phyloP scores from a whole-genome alignment of 1,284 basidiomycete genomes.

The Microbotryum scabiosae region DNA sequence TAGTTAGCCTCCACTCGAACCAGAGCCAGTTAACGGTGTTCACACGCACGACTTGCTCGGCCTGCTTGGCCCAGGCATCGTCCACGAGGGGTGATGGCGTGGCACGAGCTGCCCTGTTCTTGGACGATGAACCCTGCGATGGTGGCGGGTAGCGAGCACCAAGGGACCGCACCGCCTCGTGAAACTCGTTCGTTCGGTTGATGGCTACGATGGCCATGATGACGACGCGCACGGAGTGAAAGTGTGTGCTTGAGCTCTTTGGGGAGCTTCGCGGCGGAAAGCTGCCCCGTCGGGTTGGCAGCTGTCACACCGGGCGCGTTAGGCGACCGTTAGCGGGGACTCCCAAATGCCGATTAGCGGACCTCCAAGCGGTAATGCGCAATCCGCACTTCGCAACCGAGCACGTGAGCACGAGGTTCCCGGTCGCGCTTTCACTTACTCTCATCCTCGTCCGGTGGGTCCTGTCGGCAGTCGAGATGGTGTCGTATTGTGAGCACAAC shows the following conservation, averaged over 20 bases:
- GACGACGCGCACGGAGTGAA: not conserved
- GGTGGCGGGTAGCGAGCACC: slow-evolving; percentile 8
- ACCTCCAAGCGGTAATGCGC: slow-evolving; percentile 63
- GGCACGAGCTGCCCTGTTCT: not conserved
- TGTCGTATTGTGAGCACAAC: slow-evolving; percentile 22
- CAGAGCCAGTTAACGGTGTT: not conserved
- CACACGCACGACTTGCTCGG: slow-evolving; percentile 24
- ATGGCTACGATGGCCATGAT: not conserved
- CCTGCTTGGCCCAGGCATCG: slow-evolving; percentile 27
- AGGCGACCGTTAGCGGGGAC: too few relatives aligned
- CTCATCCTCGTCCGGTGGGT: too few relatives aligned
- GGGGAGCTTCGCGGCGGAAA: too few relatives aligned
- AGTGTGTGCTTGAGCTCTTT: not conserved
- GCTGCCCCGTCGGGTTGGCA: too few relatives aligned
- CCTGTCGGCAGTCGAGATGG: slow-evolving; percentile 11
- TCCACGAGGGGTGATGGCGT: not conserved
- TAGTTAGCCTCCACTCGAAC: not conserved
- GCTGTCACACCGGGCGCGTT: too few relatives aligned
- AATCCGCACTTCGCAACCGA: too few relatives aligned
- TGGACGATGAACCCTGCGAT: slow-evolving; percentile 11
- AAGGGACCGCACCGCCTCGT: slow-evolving; percentile 10
- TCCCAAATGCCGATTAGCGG: too few relatives aligned
- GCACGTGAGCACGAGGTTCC: too few relatives aligned
- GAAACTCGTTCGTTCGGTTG: slow-evolving; percentile 26
- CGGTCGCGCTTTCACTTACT: too few relatives aligned